Evolutionary conservation across 352 stramenopile species (phyloP).

Genomic region (Phytophthora kernoviae): DNA sequence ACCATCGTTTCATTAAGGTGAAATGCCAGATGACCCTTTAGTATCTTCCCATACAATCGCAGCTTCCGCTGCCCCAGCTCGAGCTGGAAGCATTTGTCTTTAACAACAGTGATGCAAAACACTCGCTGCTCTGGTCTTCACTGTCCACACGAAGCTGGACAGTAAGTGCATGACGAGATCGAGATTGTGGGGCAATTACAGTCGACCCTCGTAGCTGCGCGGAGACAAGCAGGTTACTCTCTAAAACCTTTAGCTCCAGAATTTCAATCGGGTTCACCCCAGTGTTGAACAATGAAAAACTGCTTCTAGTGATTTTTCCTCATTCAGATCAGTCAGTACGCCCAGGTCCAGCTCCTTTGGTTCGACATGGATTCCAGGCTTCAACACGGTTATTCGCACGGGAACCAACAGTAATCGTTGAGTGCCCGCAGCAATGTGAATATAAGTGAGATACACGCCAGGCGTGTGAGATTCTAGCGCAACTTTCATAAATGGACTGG

Average conservation of each 20-base stretch:
- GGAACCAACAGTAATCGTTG: constrained; percentile 35
- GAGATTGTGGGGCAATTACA: constrained; percentile 41
- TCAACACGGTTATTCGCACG: constrained; percentile 42
- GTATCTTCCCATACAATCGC: constrained; percentile 29
- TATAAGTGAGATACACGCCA: constrained; percentile 43
- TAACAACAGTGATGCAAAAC: constrained; percentile 36
- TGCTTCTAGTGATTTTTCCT: constrained; percentile 31
- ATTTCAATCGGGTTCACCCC: constrained; percentile 41
- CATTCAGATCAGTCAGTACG: constrained; percentile 31
- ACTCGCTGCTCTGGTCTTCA: constrained; percentile 9
- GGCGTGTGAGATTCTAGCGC: constrained; percentile 26
- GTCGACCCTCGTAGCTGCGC: constrained; percentile 33
- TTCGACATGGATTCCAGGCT: constrained; percentile 42
- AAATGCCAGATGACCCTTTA: constrained; percentile 37
- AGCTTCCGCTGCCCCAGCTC: constrained; percentile 27
- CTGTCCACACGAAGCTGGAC: constrained; percentile 33
- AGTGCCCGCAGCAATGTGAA: constrained; percentile 33
- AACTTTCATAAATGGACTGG: constrained; percentile 44
- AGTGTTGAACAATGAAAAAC: constrained; percentile 50
- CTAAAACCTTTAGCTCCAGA: constrained; percentile 35
- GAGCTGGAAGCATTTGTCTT: constrained; percentile 44
- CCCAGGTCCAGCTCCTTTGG: constrained; percentile 42
- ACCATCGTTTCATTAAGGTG: constrained; percentile 39
- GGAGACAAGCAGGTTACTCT: constrained; percentile 35
- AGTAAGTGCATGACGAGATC: constrained; percentile 37